Conservation (phyloP, 176 grass and related monocot genomes). For the Ampelocalamus luodianensis region DNA sequence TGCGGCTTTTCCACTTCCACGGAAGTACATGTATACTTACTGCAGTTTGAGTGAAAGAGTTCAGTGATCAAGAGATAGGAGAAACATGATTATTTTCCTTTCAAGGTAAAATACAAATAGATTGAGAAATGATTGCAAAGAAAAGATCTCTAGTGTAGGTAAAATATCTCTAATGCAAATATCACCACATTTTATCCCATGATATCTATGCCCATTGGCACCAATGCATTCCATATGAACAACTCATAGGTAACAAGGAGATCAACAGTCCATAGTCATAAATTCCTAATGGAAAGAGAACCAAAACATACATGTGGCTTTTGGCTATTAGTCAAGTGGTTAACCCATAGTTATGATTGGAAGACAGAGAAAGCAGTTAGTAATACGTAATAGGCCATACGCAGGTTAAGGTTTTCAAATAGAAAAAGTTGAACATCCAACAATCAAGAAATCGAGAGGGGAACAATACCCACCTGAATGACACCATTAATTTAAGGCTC, state of each 20-base stretch:
- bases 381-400: no score
- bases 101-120: no score
- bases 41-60: conserved; percentile 37
- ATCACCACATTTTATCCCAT: background rate
- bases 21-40: conserved; percentile 99
- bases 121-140: background rate
- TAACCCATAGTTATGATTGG: no score
- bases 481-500: no score
- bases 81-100: background rate
- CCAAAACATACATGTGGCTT: background rate
- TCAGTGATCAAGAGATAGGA: conserved; percentile 4
- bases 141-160: conserved; percentile 21
- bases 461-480: no score
- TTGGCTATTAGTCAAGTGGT: background rate
- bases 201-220: background rate
- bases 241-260: conserved; percentile 42
- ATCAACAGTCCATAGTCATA: conserved; percentile 38
- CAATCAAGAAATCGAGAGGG: no score
- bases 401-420: no score
- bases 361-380: no score
- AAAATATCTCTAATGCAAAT: conserved; percentile 43
- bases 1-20: conserved; percentile 86
- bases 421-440: no score
- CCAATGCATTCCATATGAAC: conserved; percentile 50
- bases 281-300: background rate